Percentiles rank a stretch among this genome's conserved stretches.
Conservation (phyloP, 2,329 filamentous ascomycete species). For the Ophiostoma pallidulum region DNA sequence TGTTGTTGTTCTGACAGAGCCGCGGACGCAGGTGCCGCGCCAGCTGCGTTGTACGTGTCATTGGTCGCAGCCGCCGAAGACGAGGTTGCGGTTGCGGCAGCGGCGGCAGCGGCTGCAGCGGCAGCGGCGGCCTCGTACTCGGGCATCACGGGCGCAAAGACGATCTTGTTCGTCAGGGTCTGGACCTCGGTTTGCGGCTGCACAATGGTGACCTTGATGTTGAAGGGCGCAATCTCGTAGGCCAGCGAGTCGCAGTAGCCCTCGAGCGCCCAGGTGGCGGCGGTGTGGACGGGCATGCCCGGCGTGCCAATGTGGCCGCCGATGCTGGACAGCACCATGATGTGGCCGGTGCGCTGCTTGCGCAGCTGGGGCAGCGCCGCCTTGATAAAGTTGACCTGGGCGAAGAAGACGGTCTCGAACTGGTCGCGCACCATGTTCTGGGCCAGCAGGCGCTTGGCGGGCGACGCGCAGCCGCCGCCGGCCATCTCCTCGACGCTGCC, state of each 20-base stretch:
- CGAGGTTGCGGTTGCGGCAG: conserved; percentile 33
- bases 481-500: conserved; percentile 81
- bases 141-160: conserved; percentile 67
- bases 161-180: conserved; percentile 77
- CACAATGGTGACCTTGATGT: conserved; percentile 90
- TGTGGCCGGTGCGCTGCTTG: conserved; percentile 72
- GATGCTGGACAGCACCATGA: conserved; percentile 81
- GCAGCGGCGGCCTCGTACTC: conserved; percentile 23
- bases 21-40: too few relatives aligned
- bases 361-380: conserved; percentile 73
- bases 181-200: conserved; percentile 92
- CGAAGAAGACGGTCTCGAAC: conserved; percentile 92
- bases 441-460: conserved; percentile 36
- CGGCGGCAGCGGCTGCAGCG: conserved; percentile 49
- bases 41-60: too few relatives aligned
- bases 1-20: too few relatives aligned
- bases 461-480: conserved; percentile 24
- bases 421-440: conserved; percentile 77
- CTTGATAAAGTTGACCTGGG: conserved; percentile 92
- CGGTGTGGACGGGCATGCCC: conserved; percentile 81
- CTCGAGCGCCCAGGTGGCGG: conserved; percentile 88
- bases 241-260: conserved; percentile 92
- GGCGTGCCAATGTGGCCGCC: conserved; percentile 90
- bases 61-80: not conserved
- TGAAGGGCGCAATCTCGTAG: conserved; percentile 95